phyloP scores from a whole-genome alignment of 805 yeast genomes.

The Kluyveromyces aestuarii region DNA sequence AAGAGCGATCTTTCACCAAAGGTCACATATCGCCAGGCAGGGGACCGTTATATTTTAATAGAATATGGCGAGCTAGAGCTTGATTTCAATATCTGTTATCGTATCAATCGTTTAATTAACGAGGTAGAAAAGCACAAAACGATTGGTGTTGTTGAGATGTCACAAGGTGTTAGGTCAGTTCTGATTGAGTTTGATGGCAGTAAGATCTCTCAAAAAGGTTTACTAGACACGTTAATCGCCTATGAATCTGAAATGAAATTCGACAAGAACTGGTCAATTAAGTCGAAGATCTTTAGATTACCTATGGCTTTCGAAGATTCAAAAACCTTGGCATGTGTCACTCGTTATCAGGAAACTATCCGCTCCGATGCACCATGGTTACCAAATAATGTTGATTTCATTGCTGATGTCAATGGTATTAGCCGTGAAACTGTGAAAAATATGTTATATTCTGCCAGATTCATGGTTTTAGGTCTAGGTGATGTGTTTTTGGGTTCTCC shows the following conservation, averaged over 20 bases:
- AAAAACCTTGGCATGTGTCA: conserved; percentile 80
- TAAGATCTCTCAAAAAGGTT: conserved; percentile 47
- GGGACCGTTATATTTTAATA: conserved; percentile 84
- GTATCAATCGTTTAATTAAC: conserved; percentile 75
- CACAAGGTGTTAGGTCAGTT: conserved; percentile 94
- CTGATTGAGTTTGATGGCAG: conserved; percentile 72
- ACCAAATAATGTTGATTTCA: conserved; percentile 94
- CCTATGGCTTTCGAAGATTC: conserved; percentile 97
- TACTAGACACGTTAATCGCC: conserved; percentile 57
- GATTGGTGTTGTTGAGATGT: conserved; percentile 85
- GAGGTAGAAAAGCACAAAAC: conserved; percentile 58
- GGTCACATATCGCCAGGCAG: conserved; percentile 90
- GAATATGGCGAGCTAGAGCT: conserved; percentile 87
- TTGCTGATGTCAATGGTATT: conserved; percentile 80
- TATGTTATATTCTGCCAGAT: conserved; percentile 82
- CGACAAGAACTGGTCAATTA: conserved; percentile 76
- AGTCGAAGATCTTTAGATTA: conserved; percentile 69
- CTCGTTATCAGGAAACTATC: conserved; percentile 87
- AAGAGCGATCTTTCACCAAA: conserved; percentile 47
- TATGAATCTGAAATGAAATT: conserved; percentile 68
- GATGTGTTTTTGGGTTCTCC: conserved; percentile 98
- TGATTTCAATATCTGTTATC: conserved; percentile 78
- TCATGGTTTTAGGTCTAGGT: conserved; percentile 89
- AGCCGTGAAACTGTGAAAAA: conserved; percentile 67
- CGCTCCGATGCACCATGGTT: conserved; percentile 94